Evolutionary conservation across 192 early-diverging fungal species (phyloP), one percentile per base, ranked within the genome.

Genomic region (Coemansia sp.): DNA sequence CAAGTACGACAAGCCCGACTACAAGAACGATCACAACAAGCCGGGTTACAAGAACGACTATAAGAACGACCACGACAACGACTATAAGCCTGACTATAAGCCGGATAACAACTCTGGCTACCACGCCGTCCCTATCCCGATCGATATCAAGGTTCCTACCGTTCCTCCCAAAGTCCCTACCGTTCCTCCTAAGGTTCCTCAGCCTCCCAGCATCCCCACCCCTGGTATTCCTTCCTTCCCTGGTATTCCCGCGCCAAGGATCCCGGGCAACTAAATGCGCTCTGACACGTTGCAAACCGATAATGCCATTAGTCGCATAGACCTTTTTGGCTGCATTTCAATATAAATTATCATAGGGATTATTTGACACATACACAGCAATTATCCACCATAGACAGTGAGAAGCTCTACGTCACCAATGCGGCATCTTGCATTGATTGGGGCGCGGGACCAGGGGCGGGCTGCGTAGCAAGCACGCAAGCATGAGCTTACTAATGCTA

Each of bases 11-110:
- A 32, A 13, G 3, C 5, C 23, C 14, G 17, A 26, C 63, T 35
- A 39, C 57, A 53, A 46, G 49, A 28, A 59, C 16, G 42, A 53
- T 50, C 10, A 39, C 17, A 7, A 57, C 49, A 44, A 66, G 28
- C 47, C 46, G 4, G 37, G 19, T 35, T 16, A 44, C 62, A 60
- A 62, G 14, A 23, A 39, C 55, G 40, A 61, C 14, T 8, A 32
- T 32, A 10, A 76, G 26, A 26, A 53, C 28, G 28, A 32, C 53
- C 26, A 32, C 28, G 21, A 55, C 11, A 0, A 11, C 3, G 53
- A 30, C 28, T 13, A 32, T 19, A 32, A 32, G 28, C 10, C 9
- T 11, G 28, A 55, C 38, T 39, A 39, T n/a, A 40, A 40, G n/a
- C n/a, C n/a, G 3, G n/a, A n/a, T 17, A 4, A 19, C 19, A 40